Evolutionary conservation across 345 rosid genomes (phyloP), one percentile per base, ranked within the genome.

Genomic region (Pistacia integerrima): DNA sequence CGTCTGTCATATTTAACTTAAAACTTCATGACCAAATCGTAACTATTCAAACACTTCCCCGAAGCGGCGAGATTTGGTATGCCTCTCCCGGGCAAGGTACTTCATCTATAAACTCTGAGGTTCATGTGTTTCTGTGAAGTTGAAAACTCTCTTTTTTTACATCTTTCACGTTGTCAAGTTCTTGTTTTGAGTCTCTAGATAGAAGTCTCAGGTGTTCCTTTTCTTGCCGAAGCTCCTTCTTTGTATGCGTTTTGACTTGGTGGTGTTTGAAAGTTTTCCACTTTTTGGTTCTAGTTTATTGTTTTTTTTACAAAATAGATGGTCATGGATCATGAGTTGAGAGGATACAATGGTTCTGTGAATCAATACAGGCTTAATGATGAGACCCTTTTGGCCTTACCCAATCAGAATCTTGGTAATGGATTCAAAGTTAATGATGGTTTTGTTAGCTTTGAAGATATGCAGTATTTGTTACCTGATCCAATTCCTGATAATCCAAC

Each of bases 301-400:
- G 74, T 62, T 18, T 64, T 54, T 52, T 60, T 51, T 30, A 13
- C 36, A 36, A 17, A 59, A 33, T 54, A 49, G 72, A 82, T 82
- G 82, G 74, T 70, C 80, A 87, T 85, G 92, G 90, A 87, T 87
- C 75, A 25, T 36, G 38, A 70, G 3, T 63, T 78, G 20, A 60
- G 67, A 51, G 79, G 84, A 61, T 64, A 75, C 57, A 64, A 63
- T 74, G 69, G 82, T 74, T 77, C 82, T 78, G 79, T 76, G 1
- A 71, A 72, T 74, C 76, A 77, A 44, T 72, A 72, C 68, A 80
- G 74, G 44, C 68, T 67, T 25, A 25, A 44, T 14, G 77, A 80
- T 72, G 85, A 82, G 48, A 48, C 54, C 51, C 5, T 64, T 58
- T 44, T 74, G 4, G 75, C 28, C 30, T 68, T 73, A 17, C 74